These are phyloP conservation scores for Neurospora terricola DNA, from an alignment of 495 filamentous ascomycete species.

Conservation along the genomic window DNA sequence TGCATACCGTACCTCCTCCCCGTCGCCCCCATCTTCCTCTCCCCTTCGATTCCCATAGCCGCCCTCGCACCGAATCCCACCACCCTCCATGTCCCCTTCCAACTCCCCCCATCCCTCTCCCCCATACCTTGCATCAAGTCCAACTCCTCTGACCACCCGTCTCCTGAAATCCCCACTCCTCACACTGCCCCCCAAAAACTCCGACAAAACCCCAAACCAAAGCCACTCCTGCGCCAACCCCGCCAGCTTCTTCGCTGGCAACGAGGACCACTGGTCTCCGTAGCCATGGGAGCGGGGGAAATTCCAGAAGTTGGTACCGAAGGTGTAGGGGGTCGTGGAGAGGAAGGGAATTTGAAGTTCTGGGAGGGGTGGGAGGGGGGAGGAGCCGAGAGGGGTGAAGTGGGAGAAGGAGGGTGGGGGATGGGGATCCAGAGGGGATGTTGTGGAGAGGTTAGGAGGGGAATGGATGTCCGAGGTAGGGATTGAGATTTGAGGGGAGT, in stretches of 20 bases:
- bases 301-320: conserved; percentile 17
- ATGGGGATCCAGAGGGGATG: neutral
- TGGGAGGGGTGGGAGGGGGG: neutral
- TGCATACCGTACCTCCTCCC: too few species aligned
- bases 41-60: too few species aligned
- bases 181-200: conserved; percentile 11
- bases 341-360: conserved; percentile 15
- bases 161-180: neutral
- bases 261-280: conserved; percentile 16
- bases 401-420: neutral
- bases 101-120: neutral
- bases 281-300: conserved; percentile 17
- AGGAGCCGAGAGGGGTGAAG: neutral
- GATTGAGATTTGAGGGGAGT: too few species aligned
- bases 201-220: conserved; percentile 16
- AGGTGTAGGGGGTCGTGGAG: conserved; percentile 14
- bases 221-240: conserved; percentile 18
- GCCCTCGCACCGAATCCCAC: too few species aligned
- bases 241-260: conserved; percentile 13
- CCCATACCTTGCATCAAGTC: neutral
- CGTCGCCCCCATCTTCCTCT: too few species aligned
- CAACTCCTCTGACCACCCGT: neutral
- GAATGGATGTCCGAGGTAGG: too few species aligned
- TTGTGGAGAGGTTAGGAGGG: neutral
- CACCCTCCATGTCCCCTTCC: neutral